Evolutionary conservation across 352 stramenopile species (phyloP), one percentile per base, ranked within the genome.

Genomic region (Phytopythium aichiense): DNA sequence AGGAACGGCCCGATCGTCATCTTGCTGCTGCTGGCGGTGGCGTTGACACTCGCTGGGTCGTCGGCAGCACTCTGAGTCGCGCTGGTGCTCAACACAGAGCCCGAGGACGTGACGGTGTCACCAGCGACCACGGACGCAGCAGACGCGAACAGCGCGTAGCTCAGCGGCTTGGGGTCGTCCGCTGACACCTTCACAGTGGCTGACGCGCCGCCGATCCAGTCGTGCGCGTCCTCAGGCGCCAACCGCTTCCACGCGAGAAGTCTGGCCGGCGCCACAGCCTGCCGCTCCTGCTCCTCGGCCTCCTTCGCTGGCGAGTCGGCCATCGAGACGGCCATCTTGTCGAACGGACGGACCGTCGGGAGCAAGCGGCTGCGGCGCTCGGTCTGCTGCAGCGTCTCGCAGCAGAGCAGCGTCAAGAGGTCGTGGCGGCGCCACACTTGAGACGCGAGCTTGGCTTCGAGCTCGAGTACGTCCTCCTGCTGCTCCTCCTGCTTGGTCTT

Each of bases 1-100:
- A 92, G 68, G 56, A 93, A 95, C 38, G 86, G 86, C 22, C 86
- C 86, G 61, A 95, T 91, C 4, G 75, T 88, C 67, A 82, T 79
- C 66, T 87, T 89, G 31, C 62, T 67, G 16, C 20, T 71, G 15
- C 28, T 61, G 52, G 57, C 58, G 52, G 58, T 55, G 71, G 60
- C 23, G 40, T n/a, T 18, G 55, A 11, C 18, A 40, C 28, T 38
- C 22, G 22, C 13, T 28, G 35, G 11, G n/a, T 48, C 38, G 6
- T 58, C 53, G 4, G 9, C 22, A 50, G 59, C 6, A 53, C 52
- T 30, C 7, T 42, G 48, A 45, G 57, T 16, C 22, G 71, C 55
- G 38, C 12, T 28, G 35, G 58, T 61, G 45, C 51, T 18, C 40
- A 68, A 18, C 22, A 28, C 16, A 20, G 15, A 25, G 25, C 25